These are phyloP conservation scores for Mycena kentingensis DNA, from an alignment of 768 basidiomycete species.

Conservation along the genomic window DNA sequence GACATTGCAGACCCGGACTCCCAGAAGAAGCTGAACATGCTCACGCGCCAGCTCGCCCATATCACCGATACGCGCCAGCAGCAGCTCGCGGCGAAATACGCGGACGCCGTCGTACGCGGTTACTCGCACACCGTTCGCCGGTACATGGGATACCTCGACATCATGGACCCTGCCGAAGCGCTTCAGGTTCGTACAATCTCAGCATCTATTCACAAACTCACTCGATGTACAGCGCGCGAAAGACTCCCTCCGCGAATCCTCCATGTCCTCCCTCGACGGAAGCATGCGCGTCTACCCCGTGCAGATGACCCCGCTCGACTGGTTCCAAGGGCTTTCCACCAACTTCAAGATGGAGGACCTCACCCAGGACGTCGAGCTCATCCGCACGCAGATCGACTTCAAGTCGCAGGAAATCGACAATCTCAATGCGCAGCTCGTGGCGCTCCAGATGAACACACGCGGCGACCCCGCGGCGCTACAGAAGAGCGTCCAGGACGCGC, in stretches of 20 bases:
- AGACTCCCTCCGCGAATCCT: slow-evolving; percentile 29
- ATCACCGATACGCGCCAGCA: slow-evolving; percentile 29
- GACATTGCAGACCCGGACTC: slow-evolving; percentile 2
- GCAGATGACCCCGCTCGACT: slow-evolving; percentile 31
- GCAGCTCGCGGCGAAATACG: slow-evolving; percentile 30
- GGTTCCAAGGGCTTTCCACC: slow-evolving; percentile 31
- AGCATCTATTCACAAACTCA: background rate
- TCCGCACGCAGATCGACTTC: slow-evolving; percentile 25
- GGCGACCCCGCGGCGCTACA: slow-evolving; percentile 21
- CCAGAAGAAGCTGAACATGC: slow-evolving; percentile 19
- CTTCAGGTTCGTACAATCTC: slow-evolving; percentile 16
- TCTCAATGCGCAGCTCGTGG: slow-evolving; percentile 26
- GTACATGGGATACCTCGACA: slow-evolving; percentile 31
- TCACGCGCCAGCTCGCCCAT: slow-evolving; percentile 29
- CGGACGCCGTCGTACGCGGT: slow-evolving; percentile 33
- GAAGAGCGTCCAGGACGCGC: slow-evolving; percentile 21
- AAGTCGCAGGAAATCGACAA: slow-evolving; percentile 29
- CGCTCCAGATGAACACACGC: slow-evolving; percentile 17
- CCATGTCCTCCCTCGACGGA: slow-evolving; percentile 30
- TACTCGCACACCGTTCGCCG: slow-evolving; percentile 29
- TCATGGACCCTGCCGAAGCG: slow-evolving; percentile 25
- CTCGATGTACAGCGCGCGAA: slow-evolving; percentile 25
- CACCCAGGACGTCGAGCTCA: slow-evolving; percentile 26
- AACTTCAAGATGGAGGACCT: slow-evolving; percentile 32
- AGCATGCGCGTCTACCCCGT: slow-evolving; percentile 30